phyloP scores from a whole-genome alignment of 179 eudicot genomes.

The Drosera spatulata region DNA sequence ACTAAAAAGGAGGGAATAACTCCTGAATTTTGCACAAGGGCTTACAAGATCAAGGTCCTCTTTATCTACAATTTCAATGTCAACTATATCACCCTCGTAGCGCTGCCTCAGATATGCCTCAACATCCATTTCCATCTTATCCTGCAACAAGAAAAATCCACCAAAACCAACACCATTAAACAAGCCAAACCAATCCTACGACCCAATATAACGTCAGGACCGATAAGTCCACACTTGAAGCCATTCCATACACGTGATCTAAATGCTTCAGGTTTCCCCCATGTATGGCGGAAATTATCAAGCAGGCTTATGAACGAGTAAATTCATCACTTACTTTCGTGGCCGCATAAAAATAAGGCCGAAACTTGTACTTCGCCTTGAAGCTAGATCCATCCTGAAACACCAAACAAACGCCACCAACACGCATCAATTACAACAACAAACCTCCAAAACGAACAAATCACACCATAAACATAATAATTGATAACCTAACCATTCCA shows the following conservation, averaged over 20 bases:
- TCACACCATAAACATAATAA: no score
- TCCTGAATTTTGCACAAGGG: not conserved
- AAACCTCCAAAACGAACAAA: no score
- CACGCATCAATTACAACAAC: no score
- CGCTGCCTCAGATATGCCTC: slow-evolving; percentile 80
- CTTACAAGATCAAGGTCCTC: slow-evolving; percentile 98
- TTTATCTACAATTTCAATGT: slow-evolving; percentile 68
- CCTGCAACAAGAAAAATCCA: slow-evolving; percentile 27
- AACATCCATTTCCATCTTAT: slow-evolving; percentile 81
- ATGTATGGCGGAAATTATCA: no score
- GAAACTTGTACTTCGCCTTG: slow-evolving; percentile 78
- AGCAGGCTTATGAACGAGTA: not conserved
- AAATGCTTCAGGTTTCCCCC: no score
- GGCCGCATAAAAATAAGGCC: slow-evolving; percentile 94
- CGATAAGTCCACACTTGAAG: no score
- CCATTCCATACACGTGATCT: no score
- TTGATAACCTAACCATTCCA: no score
- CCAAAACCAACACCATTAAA: not conserved
- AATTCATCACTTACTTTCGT: slow-evolving; percentile 51
- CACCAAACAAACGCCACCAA: no score
- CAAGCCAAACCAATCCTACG: not conserved
- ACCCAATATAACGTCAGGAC: no score
- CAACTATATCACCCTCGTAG: slow-evolving; percentile 76
- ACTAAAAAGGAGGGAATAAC: no score
- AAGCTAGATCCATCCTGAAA: slow-evolving; percentile 78